These are phyloP conservation scores for Malassezia arunalokei DNA, from an alignment of 1,284 basidiomycete species.

Conservation along the genomic window DNA sequence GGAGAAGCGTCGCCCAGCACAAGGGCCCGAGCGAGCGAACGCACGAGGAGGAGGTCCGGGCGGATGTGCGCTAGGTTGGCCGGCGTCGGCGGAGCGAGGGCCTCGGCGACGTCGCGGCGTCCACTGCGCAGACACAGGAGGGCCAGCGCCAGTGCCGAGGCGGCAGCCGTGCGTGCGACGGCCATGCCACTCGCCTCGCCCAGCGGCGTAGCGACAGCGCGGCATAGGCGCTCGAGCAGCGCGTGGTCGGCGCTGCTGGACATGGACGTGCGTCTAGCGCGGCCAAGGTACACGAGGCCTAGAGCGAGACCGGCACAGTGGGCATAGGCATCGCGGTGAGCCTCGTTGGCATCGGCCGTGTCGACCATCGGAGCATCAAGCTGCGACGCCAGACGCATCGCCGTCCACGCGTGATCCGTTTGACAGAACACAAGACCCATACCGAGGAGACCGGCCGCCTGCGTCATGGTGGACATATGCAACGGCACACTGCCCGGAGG, in stretches of 20 bases:
- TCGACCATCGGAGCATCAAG: constrained; percentile 53
- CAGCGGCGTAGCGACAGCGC: constrained; percentile 17
- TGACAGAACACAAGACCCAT: constrained; percentile 82
- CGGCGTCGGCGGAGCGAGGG: constrained; percentile 67
- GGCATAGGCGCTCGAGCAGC: constrained; percentile 26
- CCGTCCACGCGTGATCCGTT: constrained; percentile 74
- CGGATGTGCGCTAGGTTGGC: constrained; percentile 70
- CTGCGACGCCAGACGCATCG: constrained; percentile 75
- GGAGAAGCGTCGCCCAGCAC: constrained; percentile 75
- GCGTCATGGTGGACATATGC: constrained; percentile 76
- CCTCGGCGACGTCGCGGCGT: constrained; percentile 68
- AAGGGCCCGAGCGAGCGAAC: constrained; percentile 64
- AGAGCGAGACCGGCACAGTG: constrained; percentile 77
- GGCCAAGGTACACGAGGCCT: constrained; percentile 89
- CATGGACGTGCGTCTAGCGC: constrained; percentile 42
- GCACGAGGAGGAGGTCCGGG: constrained; percentile 70
- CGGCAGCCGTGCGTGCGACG: constrained; percentile 54
- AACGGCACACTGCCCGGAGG: constrained; percentile 75
- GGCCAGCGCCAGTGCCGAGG: constrained; percentile 73
- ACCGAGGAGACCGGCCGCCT: constrained; percentile 75
- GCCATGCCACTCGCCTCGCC: background rate
- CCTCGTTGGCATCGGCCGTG: background rate
- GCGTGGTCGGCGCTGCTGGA: constrained; percentile 24
- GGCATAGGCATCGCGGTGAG: constrained; percentile 69
- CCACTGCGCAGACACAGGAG: constrained; percentile 81